Base-by-base conservation (phyloP, 805 yeast species). In the Starmerella gropengiesseri region DNA sequence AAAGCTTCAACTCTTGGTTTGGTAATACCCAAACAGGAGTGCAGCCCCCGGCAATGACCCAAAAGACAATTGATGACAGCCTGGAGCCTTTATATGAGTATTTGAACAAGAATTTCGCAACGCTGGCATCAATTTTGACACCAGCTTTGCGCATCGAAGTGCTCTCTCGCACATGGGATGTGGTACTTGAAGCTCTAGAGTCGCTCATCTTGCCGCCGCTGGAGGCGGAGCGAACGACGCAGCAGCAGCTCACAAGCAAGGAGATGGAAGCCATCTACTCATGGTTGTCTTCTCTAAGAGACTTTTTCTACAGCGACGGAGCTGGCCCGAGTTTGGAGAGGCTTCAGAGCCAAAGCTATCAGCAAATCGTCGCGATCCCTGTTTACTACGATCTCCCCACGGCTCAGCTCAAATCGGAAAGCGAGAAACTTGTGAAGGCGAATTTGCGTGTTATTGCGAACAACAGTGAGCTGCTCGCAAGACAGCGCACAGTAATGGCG, bases 151-250 rank as follows among this genome's bases (percentile, higher is more conserved):
- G 80, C 14, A 56, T 72, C 40, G 71, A 74, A 49, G 82, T 83
- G 0, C 80, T 84, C 81, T 55, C 78, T 1, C 79, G 78, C 40
- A 74, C 89, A 0, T 89, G 97, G 97, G 63, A 65, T n/a, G 76
- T 75, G 11, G 75, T 85, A 2, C 65, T 89, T 7, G 61, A 66
- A 2, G 68, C 77, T 19, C 81, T 89, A 1, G 95, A 85, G 54
- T 70, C 68, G 29, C 63, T 89, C 14, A 58, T 86, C 4, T 61
- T 89, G 5, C 97, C 97, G 0, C 75, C 82, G 17, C 59, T 85
- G 23, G 60, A 67, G 7, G 61, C 59, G 6, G 14, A 37, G 20
- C 40, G 29, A 7, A 39, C 48, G 6, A 46, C 54, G 2, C 65
- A 63, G 43, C 57, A 60, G 33, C 73, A 74, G 14, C 60, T 84